phyloP scores from a whole-genome alignment of 768 basidiomycete genomes.

The Candolleomyces efflorescens region DNA sequence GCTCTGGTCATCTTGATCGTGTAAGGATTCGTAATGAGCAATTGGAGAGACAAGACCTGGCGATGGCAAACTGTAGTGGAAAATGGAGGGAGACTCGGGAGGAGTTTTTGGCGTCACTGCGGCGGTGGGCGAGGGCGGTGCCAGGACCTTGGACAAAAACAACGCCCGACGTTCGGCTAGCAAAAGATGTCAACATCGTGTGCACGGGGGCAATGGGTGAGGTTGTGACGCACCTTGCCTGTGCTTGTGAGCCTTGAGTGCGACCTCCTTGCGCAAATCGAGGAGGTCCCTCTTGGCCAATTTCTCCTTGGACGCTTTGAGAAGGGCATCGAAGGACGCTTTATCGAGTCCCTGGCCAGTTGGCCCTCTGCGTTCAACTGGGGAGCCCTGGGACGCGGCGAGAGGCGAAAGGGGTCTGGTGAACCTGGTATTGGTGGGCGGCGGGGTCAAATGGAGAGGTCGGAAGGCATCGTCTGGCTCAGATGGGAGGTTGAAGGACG shows the following conservation, averaged over 20 bases:
- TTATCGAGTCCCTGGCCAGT: conserved; percentile 53
- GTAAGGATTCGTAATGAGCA: conserved; percentile 50
- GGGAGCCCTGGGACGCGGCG: conserved; percentile 29
- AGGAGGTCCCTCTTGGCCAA: conserved; percentile 42
- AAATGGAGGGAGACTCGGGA: conserved; percentile 65
- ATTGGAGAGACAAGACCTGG: conserved; percentile 63
- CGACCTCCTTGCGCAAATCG: conserved; percentile 72
- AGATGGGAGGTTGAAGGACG: conserved; percentile 18
- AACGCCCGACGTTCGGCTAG: conserved; percentile 71
- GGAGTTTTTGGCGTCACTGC: conserved; percentile 57
- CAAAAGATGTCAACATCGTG: neutral
- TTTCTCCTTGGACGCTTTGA: conserved; percentile 58
- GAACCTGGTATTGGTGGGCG: conserved; percentile 42
- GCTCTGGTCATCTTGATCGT: conserved; percentile 23
- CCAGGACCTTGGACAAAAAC: conserved; percentile 70
- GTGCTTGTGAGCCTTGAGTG: conserved; percentile 64
- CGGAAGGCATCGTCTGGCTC: conserved; percentile 51
- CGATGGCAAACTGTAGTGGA: conserved; percentile 67
- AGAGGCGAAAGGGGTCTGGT: conserved; percentile 47
- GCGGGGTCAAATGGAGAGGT: conserved; percentile 54
- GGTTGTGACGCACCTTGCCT: conserved; percentile 57
- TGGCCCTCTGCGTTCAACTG: conserved; percentile 16
- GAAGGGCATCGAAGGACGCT: conserved; percentile 59
- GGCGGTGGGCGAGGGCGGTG: conserved; percentile 61
- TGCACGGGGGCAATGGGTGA: neutral